Evolutionary conservation across 2,329 filamentous ascomycete species (phyloP).

Genomic region (Xylaria sp.): DNA sequence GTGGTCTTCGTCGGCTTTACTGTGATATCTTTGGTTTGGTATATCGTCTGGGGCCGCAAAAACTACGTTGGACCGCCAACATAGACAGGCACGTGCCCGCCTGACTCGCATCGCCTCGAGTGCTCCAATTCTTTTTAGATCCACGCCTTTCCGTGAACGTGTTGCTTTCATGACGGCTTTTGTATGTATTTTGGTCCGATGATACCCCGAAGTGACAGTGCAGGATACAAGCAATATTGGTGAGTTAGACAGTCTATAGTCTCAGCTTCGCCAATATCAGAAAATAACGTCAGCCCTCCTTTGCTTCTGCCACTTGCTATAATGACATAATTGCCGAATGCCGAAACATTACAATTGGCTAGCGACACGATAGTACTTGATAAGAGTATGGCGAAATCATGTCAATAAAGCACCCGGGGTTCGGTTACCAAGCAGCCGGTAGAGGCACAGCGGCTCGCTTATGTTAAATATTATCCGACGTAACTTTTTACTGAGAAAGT

Average conservation of each 20-base stretch:
- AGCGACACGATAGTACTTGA: no score
- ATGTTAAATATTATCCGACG: no score
- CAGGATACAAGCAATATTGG: conserved; percentile 15
- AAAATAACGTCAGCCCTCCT: conserved; percentile 1
- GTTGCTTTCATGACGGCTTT: conserved; percentile 3
- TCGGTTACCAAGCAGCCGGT: no score
- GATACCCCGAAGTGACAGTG: conserved; percentile 26
- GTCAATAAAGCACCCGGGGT: no score
- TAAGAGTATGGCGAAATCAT: no score
- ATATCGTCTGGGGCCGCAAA: conserved; percentile 75
- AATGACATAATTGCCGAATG: no score
- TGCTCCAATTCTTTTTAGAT: conserved; percentile 1
- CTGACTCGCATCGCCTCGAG: conserved; percentile 2
- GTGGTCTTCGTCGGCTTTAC: conserved; percentile 78
- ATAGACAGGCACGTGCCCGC: conserved; percentile 28
- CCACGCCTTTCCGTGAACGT: conserved; percentile 9
- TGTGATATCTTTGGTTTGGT: conserved; percentile 71
- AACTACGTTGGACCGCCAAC: conserved; percentile 74
- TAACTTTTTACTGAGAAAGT: no score
- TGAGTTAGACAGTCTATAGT: conserved; percentile 12
- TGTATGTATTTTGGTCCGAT: conserved; percentile 29
- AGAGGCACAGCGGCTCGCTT: no score
- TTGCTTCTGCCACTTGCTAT: no score
- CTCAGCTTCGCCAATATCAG: conserved; percentile 16
- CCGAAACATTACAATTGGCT: no score